Percentiles rank a stretch among this genome's conserved stretches.
Conservation (phyloP, 2,329 filamentous ascomycete genomes). For the Phyllosticta paracitricarpa region DNA sequence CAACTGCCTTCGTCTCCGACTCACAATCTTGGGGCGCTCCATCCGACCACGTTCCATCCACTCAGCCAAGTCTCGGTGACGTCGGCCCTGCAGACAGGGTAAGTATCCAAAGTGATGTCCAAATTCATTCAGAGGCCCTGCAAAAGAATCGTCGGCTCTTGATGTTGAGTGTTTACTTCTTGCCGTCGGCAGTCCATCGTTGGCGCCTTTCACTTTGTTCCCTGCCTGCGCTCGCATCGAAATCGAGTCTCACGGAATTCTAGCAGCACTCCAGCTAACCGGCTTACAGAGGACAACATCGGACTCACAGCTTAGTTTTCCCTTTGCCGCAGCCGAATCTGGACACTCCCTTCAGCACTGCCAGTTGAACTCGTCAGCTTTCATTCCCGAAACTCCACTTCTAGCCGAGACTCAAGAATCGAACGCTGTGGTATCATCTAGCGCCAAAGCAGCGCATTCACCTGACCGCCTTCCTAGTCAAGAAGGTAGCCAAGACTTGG, state of each 20-base stretch:
- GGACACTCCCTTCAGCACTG: background rate
- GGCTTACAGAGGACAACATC: background rate
- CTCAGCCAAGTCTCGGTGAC: background rate
- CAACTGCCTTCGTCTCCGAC: background rate
- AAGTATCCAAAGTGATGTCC: background rate
- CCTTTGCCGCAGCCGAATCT: background rate
- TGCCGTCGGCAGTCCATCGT: background rate
- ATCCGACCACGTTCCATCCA: background rate
- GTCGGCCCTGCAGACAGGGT: background rate
- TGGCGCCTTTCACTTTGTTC: background rate
- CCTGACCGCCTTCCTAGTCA: background rate
- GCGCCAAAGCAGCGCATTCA: background rate
- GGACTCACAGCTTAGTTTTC: background rate
- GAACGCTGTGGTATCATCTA: background rate
- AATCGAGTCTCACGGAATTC: background rate
- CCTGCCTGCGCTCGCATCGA: background rate
- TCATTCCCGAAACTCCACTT: background rate
- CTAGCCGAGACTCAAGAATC: background rate
- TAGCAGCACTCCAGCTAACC: background rate
- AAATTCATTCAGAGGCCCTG: background rate
- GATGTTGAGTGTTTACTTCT: background rate
- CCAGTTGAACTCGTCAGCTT: background rate
- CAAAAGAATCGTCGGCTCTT: background rate
- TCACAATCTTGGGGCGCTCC: background rate
- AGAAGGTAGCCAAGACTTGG: background rate